Percentiles rank a stretch among this genome's conserved stretches.
These are phyloP conservation scores for Apiotrichum laibachii DNA, from an alignment of 1,284 basidiomycete species.

Conservation along the genomic window DNA sequence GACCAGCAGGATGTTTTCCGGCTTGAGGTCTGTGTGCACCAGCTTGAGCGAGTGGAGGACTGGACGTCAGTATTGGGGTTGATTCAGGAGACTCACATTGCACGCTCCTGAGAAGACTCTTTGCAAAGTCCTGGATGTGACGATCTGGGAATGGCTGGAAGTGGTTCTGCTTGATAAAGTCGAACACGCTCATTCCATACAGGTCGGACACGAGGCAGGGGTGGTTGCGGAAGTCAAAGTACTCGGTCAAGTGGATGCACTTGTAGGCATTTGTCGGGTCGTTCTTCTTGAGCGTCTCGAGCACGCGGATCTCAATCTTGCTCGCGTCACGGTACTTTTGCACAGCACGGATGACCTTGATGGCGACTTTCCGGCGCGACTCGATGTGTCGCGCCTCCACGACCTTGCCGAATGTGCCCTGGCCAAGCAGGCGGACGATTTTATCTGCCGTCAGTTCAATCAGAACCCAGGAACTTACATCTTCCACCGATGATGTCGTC, in stretches of 20 bases:
- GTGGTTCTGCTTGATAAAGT: slow-evolving; percentile 97
- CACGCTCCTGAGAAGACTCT: slow-evolving; percentile 87
- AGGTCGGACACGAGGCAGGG: slow-evolving; percentile 97
- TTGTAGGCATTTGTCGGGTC: slow-evolving; percentile 89
- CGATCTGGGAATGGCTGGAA: slow-evolving; percentile 93
- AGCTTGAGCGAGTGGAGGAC: slow-evolving; percentile 88
- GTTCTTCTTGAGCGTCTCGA: slow-evolving; percentile 83
- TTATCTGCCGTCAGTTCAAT: slow-evolving; percentile 62
- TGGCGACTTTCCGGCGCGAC: slow-evolving; percentile 73
- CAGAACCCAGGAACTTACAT: slow-evolving; percentile 58
- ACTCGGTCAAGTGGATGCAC: slow-evolving; percentile 93
- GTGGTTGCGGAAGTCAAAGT: slow-evolving; percentile 96
- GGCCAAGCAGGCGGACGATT: slow-evolving; percentile 84
- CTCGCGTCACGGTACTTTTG: slow-evolving; percentile 98
- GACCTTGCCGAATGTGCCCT: slow-evolving; percentile 99
- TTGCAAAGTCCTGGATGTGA: slow-evolving; percentile 95
- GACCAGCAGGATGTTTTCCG: slow-evolving; percentile 95
- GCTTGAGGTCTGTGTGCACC: slow-evolving; percentile 98
- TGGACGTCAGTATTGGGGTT: slow-evolving; percentile 44
- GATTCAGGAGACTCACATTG: slow-evolving; percentile 66
- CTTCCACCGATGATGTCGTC: slow-evolving; percentile 79
- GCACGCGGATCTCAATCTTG: slow-evolving; percentile 95
- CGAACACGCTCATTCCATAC: slow-evolving; percentile 95
- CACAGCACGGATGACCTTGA: slow-evolving; percentile 97
- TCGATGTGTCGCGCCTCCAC: slow-evolving; percentile 87